These are phyloP conservation scores for Pseudohyphozyma bogoriensis DNA, from an alignment of 768 basidiomycete genomes.

Conservation along the genomic window DNA sequence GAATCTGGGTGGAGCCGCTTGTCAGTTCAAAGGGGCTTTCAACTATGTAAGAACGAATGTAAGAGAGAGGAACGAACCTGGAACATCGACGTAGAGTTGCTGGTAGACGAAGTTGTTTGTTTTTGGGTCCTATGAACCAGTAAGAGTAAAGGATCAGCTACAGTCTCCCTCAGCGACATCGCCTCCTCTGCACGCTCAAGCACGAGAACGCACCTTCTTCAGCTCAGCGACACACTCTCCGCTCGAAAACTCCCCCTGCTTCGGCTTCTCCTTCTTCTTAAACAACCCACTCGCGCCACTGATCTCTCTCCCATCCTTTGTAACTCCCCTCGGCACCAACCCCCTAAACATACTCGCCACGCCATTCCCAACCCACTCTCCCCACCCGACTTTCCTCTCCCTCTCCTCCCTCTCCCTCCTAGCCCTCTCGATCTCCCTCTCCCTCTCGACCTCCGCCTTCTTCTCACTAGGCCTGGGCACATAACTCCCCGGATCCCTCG, in stretches of 20 bases:
- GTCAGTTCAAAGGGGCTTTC: neutral
- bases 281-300: slow-evolving; percentile 1
- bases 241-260: slow-evolving; percentile 12
- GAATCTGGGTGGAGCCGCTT: neutral
- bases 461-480: neutral
- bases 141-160: neutral
- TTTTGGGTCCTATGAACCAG: slow-evolving; percentile 1
- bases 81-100: slow-evolving; percentile 22
- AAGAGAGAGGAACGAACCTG: slow-evolving; percentile 1
- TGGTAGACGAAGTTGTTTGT: slow-evolving; percentile 27
- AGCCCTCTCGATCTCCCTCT: neutral
- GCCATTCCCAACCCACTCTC: neutral
- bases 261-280: slow-evolving; percentile 18
- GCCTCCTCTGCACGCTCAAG: no score
- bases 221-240: slow-evolving; percentile 28
- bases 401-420: neutral
- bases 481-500: slow-evolving; percentile 8
- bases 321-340: neutral
- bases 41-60: neutral
- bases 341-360: neutral
- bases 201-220: slow-evolving; percentile 7
- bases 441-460: neutral
- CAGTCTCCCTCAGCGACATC: no score
- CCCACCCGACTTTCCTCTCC: neutral
- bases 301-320: neutral